Evolutionary conservation across 2,329 filamentous ascomycete genomes (phyloP).

Genomic region (Cylindrodendrum hubeiense): DNA sequence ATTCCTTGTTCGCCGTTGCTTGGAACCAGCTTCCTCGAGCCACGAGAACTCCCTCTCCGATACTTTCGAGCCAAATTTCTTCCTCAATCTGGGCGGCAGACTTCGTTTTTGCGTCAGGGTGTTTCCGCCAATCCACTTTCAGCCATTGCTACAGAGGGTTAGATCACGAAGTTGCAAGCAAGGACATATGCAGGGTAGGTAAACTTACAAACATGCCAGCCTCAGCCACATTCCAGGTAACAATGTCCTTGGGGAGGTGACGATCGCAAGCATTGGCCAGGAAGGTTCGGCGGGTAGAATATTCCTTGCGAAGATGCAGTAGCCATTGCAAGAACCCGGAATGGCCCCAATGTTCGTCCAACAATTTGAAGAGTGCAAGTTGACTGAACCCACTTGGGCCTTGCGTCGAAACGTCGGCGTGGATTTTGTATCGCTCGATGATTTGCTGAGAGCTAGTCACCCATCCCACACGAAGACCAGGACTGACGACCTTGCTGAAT

Average conservation of each 20-base stretch:
- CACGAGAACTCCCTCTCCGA: neutral
- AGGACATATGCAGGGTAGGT: neutral
- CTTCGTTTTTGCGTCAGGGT: neutral
- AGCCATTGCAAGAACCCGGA: constrained; percentile 89
- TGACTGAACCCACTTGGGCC: constrained; percentile 84
- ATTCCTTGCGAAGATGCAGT: constrained; percentile 79
- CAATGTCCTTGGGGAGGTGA: constrained; percentile 76
- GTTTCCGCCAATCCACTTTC: neutral
- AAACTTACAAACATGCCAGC: constrained; percentile 85
- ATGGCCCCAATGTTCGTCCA: constrained; percentile 92
- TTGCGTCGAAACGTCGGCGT: constrained; percentile 82
- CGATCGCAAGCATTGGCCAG: constrained; percentile 81
- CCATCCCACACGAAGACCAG: constrained; percentile 84
- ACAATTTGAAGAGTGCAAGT: constrained; percentile 81
- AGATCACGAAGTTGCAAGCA: neutral
- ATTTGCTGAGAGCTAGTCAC: constrained; percentile 84
- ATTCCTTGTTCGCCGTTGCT: neutral
- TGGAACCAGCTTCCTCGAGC: constrained; percentile 5
- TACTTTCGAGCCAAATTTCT: neutral
- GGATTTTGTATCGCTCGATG: constrained; percentile 79
- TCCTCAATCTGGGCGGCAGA: neutral
- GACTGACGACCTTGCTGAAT: constrained; percentile 55
- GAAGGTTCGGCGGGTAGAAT: constrained; percentile 78
- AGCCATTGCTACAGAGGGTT: constrained; percentile 2
- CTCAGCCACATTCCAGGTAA: constrained; percentile 80